phyloP scores from a whole-genome alignment of 1,284 basidiomycete genomes.

The Tylopilus sp. region DNA sequence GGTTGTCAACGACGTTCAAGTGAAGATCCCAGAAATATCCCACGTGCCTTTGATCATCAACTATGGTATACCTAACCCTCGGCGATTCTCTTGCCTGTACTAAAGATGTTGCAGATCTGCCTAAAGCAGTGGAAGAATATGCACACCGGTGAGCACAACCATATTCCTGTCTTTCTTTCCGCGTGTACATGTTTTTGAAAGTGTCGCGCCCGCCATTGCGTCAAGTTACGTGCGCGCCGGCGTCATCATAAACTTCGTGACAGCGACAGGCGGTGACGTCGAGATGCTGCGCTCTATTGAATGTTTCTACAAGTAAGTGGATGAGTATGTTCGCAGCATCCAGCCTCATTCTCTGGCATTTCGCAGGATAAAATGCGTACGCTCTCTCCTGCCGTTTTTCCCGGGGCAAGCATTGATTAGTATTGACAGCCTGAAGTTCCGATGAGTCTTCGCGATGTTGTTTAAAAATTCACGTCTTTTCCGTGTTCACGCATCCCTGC shows the following conservation, averaged over 20 bases:
- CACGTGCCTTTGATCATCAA: conserved; percentile 91
- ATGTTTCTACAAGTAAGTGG: conserved; percentile 84
- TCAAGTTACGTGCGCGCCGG: conserved; percentile 78
- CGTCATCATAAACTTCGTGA: conserved; percentile 92
- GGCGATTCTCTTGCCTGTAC: background rate
- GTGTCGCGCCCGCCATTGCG: conserved; percentile 78
- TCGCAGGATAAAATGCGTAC: conserved; percentile 81
- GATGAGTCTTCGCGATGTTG: conserved; percentile 79
- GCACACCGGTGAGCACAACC: conserved; percentile 69
- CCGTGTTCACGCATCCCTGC: conserved; percentile 78
- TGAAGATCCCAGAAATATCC: conserved; percentile 85
- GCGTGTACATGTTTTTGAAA: conserved; percentile 28
- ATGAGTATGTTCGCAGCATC: background rate
- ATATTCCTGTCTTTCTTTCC: background rate
- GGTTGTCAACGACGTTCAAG: conserved; percentile 87
- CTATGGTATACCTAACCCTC: conserved; percentile 55
- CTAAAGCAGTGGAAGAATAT: conserved; percentile 94
- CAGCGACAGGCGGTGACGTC: conserved; percentile 93
- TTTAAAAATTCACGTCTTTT: conserved; percentile 46
- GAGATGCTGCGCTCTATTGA: conserved; percentile 97
- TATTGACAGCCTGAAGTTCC: conserved; percentile 75
- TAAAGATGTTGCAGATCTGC: conserved; percentile 61
- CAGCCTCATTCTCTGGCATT: conserved; percentile 9
- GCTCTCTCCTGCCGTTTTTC: conserved; percentile 26
- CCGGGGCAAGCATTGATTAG: conserved; percentile 13